Base-by-base conservation (phyloP, 2,329 filamentous ascomycete genomes). In the Pseudopyricularia javanii region DNA sequence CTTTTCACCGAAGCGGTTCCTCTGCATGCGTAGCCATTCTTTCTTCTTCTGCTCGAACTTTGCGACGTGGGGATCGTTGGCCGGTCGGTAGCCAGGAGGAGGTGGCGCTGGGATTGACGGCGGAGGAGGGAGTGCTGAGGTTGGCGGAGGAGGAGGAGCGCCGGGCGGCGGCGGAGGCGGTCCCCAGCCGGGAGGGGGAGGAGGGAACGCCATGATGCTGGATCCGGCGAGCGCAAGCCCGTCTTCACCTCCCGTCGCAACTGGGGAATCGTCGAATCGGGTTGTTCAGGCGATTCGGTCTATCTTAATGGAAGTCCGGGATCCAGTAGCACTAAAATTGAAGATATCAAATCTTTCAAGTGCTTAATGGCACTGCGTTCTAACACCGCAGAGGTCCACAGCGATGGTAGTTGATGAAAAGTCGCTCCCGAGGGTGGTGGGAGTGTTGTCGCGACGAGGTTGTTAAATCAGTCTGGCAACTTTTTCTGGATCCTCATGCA, bases 31-130 rank as follows among this genome's bases (percentile, higher is more conserved):
- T 62, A 97, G 76, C 94, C 94, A 98, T 83, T 96, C 91, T 68
- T 90, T 95, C 79, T 97, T 98, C 79, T 97, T 98, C 70, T 96
- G 88, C 54, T 91, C 88, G 64, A 96, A 95, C 73, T 98, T 98
- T 51, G 90, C 90, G 63, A 88, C 78, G 59, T 91, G 88, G 47
- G 90, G 85, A 65, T 97, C 85, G 59, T 83, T 78, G 24, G 85
- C 80, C 45, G 90, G 89, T 57, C 83, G 83, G 68, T 90, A 94
- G 40, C 89, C 89, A 26, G 90, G 90, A 24, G 91, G 90, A 52
- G 90, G 89, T 57, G 91, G 90, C 52, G 86, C 73, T 37, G 76
- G 74, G 30, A 70, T 70, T 47, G 74, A 69, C 2, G 78, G 76
- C 22, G 78, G 78, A 35, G 78, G 77, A 56, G 78, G 78, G n/a